These are phyloP conservation scores for Sanguinoderma infundibulare DNA, from an alignment of 1,284 basidiomycete species.

Conservation along the genomic window DNA sequence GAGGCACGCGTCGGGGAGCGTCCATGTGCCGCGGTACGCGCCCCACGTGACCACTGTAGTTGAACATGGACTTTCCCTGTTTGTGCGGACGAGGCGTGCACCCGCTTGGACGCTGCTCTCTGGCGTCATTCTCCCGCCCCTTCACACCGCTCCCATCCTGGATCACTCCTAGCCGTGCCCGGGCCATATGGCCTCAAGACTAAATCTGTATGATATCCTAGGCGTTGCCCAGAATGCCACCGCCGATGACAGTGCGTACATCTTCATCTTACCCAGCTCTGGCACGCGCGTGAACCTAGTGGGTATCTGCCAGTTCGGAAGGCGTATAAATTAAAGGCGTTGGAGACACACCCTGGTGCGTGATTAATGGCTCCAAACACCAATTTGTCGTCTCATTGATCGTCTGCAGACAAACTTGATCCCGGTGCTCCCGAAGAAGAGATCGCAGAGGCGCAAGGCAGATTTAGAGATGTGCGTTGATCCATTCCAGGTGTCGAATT, in stretches of 20 bases:
- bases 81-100: conserved; percentile 10
- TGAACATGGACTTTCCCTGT: conserved; percentile 18
- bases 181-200: conserved; percentile 33
- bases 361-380: conserved; percentile 8
- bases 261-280: background rate
- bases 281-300: background rate
- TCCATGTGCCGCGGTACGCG: background rate
- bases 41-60: conserved; percentile 24
- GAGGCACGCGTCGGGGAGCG: conserved; percentile 18
- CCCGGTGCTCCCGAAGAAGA: conserved; percentile 36
- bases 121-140: conserved; percentile 14
- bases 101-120: conserved; percentile 17
- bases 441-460: conserved; percentile 32
- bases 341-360: conserved; percentile 63
- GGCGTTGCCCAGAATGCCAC: conserved; percentile 35
- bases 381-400: background rate
- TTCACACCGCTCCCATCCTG: conserved; percentile 24
- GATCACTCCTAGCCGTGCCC: conserved; percentile 16
- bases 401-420: conserved; percentile 36
- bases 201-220: conserved; percentile 38
- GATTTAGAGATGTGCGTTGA: conserved; percentile 37
- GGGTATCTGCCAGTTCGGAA: conserved; percentile 53
- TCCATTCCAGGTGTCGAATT: background rate
- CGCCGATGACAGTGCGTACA: conserved; percentile 34
- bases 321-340: conserved; percentile 62